Percentiles rank a stretch among this genome's conserved stretches.
phyloP scores from a whole-genome alignment of 1,139 yeast species.

The Pichia sp. region DNA sequence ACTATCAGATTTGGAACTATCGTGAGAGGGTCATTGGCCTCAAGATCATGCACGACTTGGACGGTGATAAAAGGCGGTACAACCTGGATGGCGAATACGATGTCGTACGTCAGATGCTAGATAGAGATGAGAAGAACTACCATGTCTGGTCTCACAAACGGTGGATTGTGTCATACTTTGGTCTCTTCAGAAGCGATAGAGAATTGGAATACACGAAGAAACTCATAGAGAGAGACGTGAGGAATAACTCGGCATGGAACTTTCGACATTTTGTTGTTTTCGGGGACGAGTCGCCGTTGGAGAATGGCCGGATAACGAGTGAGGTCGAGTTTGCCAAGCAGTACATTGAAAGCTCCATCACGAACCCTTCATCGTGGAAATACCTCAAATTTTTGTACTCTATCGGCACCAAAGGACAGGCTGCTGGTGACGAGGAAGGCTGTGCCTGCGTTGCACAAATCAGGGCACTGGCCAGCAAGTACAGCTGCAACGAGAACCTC shows the following conservation, averaged over 20 bases:
- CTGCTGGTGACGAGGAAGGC: background rate
- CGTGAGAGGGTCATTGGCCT: conserved; percentile 56
- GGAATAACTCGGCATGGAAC: conserved; percentile 94
- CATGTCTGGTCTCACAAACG: conserved; percentile 94
- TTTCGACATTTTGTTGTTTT: conserved; percentile 65
- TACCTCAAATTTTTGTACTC: conserved; percentile 35
- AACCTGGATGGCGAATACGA: conserved; percentile 56
- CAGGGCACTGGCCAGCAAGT: background rate
- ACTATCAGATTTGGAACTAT: conserved; percentile 95
- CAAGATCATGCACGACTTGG: conserved; percentile 24
- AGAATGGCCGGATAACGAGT: conserved; percentile 33
- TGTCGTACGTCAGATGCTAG: conserved; percentile 60
- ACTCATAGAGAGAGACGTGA: conserved; percentile 57
- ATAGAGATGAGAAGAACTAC: conserved; percentile 81
- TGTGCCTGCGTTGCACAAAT: background rate
- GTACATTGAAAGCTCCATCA: conserved; percentile 60
- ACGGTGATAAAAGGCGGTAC: conserved; percentile 31
- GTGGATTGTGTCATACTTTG: conserved; percentile 64
- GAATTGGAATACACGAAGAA: conserved; percentile 55
- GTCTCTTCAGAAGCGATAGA: conserved; percentile 38
- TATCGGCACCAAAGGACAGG: background rate
- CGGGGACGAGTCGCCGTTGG: conserved; percentile 25
- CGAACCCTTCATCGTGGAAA: conserved; percentile 83
- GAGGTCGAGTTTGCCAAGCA: conserved; percentile 40
- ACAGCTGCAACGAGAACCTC: background rate